A percentile compares a stretch with the other conserved stretches of the same genome.
phyloP scores from a whole-genome alignment of 345 rosid species.

The Mallotus nudiflorus region DNA sequence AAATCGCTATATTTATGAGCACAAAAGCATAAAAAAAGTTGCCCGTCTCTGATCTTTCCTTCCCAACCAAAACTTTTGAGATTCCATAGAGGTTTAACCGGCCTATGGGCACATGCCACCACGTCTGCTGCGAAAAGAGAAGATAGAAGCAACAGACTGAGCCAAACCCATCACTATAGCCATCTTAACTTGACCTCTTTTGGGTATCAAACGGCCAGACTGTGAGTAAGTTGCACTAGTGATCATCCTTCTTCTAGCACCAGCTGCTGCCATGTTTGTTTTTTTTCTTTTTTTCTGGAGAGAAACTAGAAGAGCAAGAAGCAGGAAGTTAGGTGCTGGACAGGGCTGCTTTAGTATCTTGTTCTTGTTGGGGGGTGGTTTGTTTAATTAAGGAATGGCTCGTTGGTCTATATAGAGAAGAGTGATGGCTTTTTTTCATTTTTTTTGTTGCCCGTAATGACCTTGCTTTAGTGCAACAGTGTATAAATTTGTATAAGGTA shows the following conservation, averaged over 20 bases:
- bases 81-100: not conserved
- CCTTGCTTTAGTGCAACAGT: not conserved
- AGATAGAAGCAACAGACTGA: slow-evolving; percentile 46
- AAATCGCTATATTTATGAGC: too few relatives aligned
- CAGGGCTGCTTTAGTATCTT: too few relatives aligned
- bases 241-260: slow-evolving; percentile 18
- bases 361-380: too few relatives aligned
- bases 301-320: too few relatives aligned
- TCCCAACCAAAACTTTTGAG: not conserved
- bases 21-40: not conserved
- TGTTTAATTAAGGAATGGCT: too few relatives aligned
- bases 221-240: not conserved
- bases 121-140: slow-evolving; percentile 20
- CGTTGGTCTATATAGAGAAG: not conserved
- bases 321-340: too few relatives aligned
- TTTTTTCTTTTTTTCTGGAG: not conserved
- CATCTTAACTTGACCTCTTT: slow-evolving; percentile 50
- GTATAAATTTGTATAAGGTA: not conserved
- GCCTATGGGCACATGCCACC: not conserved
- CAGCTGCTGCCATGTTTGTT: not conserved
- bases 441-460: not conserved
- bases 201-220: slow-evolving; percentile 41
- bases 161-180: slow-evolving; percentile 50
- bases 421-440: not conserved
- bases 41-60: not conserved